Conservation (phyloP, 2,329 filamentous ascomycete species). For the Dactylonectria macrodidyma region DNA sequence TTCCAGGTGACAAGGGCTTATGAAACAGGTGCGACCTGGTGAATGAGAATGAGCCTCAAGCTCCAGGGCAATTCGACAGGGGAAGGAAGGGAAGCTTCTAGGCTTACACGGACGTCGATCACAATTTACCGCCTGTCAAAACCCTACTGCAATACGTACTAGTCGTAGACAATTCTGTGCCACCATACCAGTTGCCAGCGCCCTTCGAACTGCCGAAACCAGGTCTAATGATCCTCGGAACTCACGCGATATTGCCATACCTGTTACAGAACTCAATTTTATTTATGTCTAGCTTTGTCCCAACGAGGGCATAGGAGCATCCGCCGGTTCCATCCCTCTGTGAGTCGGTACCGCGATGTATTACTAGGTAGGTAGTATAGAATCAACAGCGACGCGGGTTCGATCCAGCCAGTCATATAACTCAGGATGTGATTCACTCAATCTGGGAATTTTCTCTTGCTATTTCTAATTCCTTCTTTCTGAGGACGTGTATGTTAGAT, state of each 20-base stretch:
- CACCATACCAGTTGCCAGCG: not conserved
- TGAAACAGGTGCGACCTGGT: slow-evolving; percentile 2
- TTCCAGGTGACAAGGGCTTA: not conserved
- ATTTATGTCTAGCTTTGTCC: not conserved
- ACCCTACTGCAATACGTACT: too few species aligned
- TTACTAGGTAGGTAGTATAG: too few species aligned
- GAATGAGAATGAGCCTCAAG: too few species aligned
- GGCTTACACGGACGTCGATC: not conserved
- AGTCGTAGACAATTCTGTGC: not conserved
- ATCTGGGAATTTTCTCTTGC: too few species aligned
- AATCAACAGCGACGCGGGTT: too few species aligned
- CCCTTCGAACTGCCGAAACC: not conserved
- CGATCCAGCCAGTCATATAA: too few species aligned
- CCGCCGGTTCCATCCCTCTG: too few species aligned
- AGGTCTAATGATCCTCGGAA: not conserved
- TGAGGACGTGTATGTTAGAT: too few species aligned
- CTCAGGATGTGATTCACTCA: too few species aligned
- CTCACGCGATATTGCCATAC: not conserved
- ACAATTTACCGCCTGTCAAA: not conserved
- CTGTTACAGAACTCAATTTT: not conserved
- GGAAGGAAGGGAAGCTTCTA: not conserved
- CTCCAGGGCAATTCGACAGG: not conserved
- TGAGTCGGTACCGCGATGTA: too few species aligned
- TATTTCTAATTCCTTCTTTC: too few species aligned
- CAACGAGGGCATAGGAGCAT: too few species aligned